These are phyloP conservation scores for Oenanthe javanica DNA, from an alignment of 140 eudicot species.

Conservation along the genomic window DNA sequence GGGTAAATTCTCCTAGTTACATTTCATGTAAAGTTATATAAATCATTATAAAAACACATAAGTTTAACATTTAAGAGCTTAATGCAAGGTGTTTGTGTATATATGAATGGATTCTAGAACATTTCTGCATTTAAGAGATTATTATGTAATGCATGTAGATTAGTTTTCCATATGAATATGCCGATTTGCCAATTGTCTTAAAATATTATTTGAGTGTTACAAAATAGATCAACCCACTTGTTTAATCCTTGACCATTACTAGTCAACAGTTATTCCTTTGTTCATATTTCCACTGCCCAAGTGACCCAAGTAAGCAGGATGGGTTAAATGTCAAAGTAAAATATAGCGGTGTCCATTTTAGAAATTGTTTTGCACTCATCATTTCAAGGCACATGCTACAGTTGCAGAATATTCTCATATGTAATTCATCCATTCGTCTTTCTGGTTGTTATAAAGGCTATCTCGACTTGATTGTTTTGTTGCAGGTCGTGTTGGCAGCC, in stretches of 20 bases:
- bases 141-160: neutral
- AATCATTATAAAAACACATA: neutral
- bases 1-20: neutral
- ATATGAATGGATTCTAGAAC: neutral
- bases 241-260: too few relatives aligned
- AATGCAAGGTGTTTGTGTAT: neutral
- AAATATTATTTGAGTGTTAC: neutral
- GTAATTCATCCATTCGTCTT: neutral
- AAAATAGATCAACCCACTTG: too few relatives aligned
- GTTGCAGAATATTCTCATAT: neutral
- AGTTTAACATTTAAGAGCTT: neutral
- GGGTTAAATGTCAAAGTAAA: too few relatives aligned
- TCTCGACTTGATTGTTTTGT: slow-evolving; percentile 1
- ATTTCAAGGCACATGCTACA: neutral
- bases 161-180: neutral
- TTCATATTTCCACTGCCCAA: too few relatives aligned
- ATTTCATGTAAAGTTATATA: neutral
- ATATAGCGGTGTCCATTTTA: too few relatives aligned
- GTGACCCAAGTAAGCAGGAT: too few relatives aligned
- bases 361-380: too few relatives aligned
- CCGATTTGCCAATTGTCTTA: neutral
- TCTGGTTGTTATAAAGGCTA: neutral
- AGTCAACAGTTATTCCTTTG: too few relatives aligned
- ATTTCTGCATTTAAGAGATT: neutral
- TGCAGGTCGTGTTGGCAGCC: slow-evolving; percentile 94